Conservation (phyloP, 2,329 filamentous ascomycete genomes). For the Aspergillus sp. region DNA sequence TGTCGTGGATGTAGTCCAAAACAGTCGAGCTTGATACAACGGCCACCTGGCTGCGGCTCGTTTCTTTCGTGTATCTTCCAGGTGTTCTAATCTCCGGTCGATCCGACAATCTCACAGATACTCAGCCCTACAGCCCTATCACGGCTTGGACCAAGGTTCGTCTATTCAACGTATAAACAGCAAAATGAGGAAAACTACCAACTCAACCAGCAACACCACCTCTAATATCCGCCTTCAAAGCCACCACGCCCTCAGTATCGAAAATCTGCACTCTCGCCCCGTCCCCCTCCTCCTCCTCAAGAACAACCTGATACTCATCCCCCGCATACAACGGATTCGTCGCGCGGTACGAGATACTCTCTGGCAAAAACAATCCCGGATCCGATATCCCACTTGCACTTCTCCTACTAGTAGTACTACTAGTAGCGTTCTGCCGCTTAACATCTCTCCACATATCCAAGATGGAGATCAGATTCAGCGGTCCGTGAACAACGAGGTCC, state of each 20-base stretch:
- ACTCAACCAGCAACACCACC: background rate
- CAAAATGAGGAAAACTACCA: background rate
- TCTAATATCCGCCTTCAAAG: slow-evolving; percentile 32
- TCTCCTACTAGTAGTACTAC: too few species aligned
- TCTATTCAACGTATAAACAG: slow-evolving; percentile 24
- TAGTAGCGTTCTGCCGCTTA: slow-evolving; percentile 12
- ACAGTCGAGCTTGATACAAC: slow-evolving; percentile 47
- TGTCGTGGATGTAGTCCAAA: slow-evolving; percentile 47
- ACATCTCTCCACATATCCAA: slow-evolving; percentile 37
- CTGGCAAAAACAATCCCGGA: slow-evolving; percentile 24
- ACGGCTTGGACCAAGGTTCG: slow-evolving; percentile 38
- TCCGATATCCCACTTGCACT: slow-evolving; percentile 11
- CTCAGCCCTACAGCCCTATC: slow-evolving; percentile 43
- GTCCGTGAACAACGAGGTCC: slow-evolving; percentile 36
- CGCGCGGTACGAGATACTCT: slow-evolving; percentile 39
- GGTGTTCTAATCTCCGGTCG: too few species aligned
- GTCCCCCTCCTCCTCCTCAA: slow-evolving; percentile 26
- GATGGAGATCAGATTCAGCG: slow-evolving; percentile 35
- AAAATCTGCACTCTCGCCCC: slow-evolving; percentile 27
- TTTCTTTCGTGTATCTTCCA: slow-evolving; percentile 42
- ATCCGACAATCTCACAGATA: too few species aligned
- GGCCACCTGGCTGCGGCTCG: slow-evolving; percentile 47
- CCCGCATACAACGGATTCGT: slow-evolving; percentile 43
- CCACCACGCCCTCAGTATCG: slow-evolving; percentile 19
- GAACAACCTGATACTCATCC: slow-evolving; percentile 37